phyloP scores from a whole-genome alignment of 495 filamentous ascomycete genomes.

The Apiosordaria backusii region DNA sequence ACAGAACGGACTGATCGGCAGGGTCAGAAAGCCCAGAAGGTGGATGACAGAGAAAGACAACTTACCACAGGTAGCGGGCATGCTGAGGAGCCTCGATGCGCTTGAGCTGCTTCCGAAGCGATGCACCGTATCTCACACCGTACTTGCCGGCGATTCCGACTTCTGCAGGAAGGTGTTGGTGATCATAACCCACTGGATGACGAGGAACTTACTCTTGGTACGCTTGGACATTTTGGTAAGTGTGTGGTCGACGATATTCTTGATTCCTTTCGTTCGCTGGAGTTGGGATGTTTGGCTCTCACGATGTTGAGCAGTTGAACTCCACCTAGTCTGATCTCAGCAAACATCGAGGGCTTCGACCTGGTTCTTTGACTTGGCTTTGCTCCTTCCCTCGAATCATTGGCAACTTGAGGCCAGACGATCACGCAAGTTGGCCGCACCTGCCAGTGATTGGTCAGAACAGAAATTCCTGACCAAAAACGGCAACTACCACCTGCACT shows the following conservation, averaged over 20 bases:
- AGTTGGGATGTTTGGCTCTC: neutral
- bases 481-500: neutral
- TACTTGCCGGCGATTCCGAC: conserved; percentile 25
- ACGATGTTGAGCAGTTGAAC: neutral
- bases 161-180: conserved; percentile 12
- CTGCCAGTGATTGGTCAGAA: neutral
- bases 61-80: conserved; percentile 67
- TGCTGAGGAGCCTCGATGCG: conserved; percentile 95
- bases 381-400: neutral
- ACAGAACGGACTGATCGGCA: conserved; percentile 58
- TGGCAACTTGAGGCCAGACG: neutral
- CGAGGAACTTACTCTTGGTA: conserved; percentile 13
- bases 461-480: neutral
- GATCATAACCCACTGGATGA: neutral
- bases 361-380: neutral
- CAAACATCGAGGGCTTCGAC: neutral
- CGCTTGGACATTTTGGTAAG: conserved; percentile 19
- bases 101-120: conserved; percentile 96
- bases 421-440: neutral
- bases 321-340: neutral
- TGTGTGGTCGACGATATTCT: neutral
- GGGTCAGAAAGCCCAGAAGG: neutral
- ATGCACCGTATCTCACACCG: conserved; percentile 78
- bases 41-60: neutral
- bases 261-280: neutral